Evolutionary conservation across 257 asterid species (phyloP), one percentile per base, ranked within the genome.

Genomic region (Solanum arcanum): DNA sequence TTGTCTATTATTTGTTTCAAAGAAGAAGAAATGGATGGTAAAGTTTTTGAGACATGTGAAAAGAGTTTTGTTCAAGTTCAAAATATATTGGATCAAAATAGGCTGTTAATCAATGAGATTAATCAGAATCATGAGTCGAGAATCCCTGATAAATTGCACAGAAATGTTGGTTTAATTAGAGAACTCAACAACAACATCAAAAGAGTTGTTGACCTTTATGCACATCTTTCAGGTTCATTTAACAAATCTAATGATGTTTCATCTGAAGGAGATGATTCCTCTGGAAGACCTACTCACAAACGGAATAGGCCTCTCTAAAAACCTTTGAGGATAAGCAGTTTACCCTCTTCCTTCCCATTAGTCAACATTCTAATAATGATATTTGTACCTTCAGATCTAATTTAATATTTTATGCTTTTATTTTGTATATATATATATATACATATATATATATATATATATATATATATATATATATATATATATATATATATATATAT

Each of bases 101-200:
- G 98, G 90, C 80, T 95, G 84, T 87, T 96, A 16, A 96, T 96
- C 85, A 91, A 92, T 59, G 96, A 95, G 98, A 95, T 96, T 33
- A 95, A 96, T 35, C 98, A 94, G 91, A 96, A 96, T 21, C 99
- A 96, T 15, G 98, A 96, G 92, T 96, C 99, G 76, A 94, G 92
- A 87, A 88, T 92, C 44, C 97, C 98, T 14, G 98, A 95, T 84
- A 94, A 95, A 85, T 90, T 96, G 91, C 92, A 89, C 92, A 90
- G 98, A 73, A 96, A 96, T 86, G 98, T 94, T 88, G 98, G 98
- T 25, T 84, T 96, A 31, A 94, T 96, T 66, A 92, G 91, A 84
- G 98, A 96, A 82, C 97, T 96, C 83, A 96, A 96, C 91, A 94
- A 94, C 89, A 96, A 96, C 41, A 96, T 96, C 89, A 91, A 93